phyloP scores from a whole-genome alignment of 139 green algal genomes.

The Closterium sp. region DNA sequence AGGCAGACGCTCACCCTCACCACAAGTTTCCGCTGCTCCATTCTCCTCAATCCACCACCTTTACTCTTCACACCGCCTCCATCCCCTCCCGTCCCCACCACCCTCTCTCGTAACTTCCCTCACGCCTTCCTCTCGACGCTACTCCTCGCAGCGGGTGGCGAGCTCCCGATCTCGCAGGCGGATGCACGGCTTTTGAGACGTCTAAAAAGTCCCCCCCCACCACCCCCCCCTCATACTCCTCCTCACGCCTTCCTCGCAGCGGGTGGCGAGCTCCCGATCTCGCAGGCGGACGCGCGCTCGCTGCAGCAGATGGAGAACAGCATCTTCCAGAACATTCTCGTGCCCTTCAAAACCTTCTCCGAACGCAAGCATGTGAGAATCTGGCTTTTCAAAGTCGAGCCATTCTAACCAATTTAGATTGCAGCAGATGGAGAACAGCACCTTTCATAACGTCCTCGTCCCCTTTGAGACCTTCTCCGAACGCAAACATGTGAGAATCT shows the following conservation, averaged over 20 bases:
- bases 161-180: background rate
- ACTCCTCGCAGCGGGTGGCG: background rate
- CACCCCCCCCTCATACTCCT: too few relatives aligned
- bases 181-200: background rate
- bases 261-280: background rate
- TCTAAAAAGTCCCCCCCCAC: too few relatives aligned
- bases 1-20: background rate
- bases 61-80: background rate
- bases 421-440: background rate
- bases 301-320: background rate
- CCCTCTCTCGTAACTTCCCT: too few relatives aligned
- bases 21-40: background rate
- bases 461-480: background rate
- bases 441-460: background rate
- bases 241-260: background rate
- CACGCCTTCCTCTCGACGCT: background rate
- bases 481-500: background rate
- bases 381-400: background rate
- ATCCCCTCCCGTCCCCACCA: too few relatives aligned
- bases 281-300: conserved; percentile 5
- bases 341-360: conserved; percentile 3
- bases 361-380: background rate
- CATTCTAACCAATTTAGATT: too few relatives aligned
- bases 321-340: background rate
- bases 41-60: background rate